Evolutionary conservation across 139 green algal genomes (phyloP).

Genomic region (Gonium pectorale): DNA sequence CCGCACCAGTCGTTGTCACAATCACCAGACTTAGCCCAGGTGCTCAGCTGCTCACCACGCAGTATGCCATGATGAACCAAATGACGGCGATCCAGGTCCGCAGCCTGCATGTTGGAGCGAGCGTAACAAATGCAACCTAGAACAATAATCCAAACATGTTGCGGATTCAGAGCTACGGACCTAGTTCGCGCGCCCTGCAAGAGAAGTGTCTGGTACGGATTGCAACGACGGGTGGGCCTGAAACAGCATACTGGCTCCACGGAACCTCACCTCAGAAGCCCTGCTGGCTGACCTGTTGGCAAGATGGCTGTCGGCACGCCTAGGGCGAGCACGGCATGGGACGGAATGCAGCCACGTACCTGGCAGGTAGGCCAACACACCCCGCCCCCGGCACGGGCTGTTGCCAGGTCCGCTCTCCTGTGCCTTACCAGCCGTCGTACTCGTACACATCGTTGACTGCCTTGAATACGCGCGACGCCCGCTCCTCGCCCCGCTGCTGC

Average conservation of each 20-base stretch:
- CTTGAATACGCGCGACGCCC: background rate
- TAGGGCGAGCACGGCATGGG: too few species aligned
- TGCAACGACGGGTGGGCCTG: background rate
- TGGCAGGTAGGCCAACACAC: too few species aligned
- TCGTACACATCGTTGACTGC: background rate
- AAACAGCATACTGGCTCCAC: too few species aligned
- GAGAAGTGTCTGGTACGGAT: background rate
- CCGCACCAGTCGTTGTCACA: background rate
- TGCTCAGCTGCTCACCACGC: background rate
- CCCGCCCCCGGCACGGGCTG: too few species aligned
- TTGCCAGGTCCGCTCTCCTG: too few species aligned
- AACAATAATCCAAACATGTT: background rate
- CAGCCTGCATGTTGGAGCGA: background rate
- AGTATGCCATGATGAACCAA: background rate
- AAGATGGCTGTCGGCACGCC: too few species aligned
- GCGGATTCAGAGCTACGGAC: background rate
- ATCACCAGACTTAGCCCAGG: too few species aligned
- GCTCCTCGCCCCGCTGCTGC: too few species aligned
- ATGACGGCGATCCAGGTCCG: background rate
- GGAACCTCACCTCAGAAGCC: too few species aligned
- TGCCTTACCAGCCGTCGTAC: slow-evolving; percentile 8
- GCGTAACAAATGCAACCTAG: background rate
- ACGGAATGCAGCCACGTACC: too few species aligned
- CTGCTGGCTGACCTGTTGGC: too few species aligned
- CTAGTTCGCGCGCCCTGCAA: background rate